These are phyloP conservation scores for Xerocomus potaroensis DNA, from an alignment of 768 basidiomycete species.

Conservation along the genomic window DNA sequence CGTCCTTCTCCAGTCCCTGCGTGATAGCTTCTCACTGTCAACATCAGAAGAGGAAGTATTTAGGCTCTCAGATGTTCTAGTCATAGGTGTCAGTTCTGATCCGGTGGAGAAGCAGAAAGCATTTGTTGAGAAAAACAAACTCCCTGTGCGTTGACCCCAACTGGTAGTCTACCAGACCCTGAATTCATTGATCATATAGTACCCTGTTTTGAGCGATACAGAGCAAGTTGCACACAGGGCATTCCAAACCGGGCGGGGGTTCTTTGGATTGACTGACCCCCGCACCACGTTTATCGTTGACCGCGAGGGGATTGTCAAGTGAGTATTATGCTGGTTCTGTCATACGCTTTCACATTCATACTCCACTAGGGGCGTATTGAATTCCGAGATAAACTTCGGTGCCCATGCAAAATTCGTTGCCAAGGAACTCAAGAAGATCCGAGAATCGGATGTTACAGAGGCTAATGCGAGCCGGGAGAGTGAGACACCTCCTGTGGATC, in stretches of 20 bases:
- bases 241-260: slow-evolving; percentile 61
- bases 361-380: slow-evolving; percentile 48
- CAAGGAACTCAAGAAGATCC: slow-evolving; percentile 56
- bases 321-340: slow-evolving; percentile 12
- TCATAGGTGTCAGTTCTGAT: slow-evolving; percentile 75
- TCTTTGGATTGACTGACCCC: slow-evolving; percentile 61
- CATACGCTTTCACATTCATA: slow-evolving; percentile 1
- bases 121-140: slow-evolving; percentile 67
- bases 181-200: slow-evolving; percentile 37
- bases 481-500: slow-evolving; percentile 1
- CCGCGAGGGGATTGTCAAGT: slow-evolving; percentile 63
- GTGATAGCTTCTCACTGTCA: neutral
- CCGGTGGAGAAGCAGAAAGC: slow-evolving; percentile 65
- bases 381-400: slow-evolving; percentile 55
- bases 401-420: slow-evolving; percentile 71
- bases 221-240: slow-evolving; percentile 58
- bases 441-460: slow-evolving; percentile 7
- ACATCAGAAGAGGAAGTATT: slow-evolving; percentile 60
- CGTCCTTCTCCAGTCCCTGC: neutral
- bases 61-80: slow-evolving; percentile 55
- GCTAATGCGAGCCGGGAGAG: neutral
- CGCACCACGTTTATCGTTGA: slow-evolving; percentile 79
- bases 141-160: slow-evolving; percentile 45
- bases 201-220: slow-evolving; percentile 73
- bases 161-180: neutral